Base-by-base conservation (phyloP, 106 monocot genomes). In the Platanthera zijinensis region DNA sequence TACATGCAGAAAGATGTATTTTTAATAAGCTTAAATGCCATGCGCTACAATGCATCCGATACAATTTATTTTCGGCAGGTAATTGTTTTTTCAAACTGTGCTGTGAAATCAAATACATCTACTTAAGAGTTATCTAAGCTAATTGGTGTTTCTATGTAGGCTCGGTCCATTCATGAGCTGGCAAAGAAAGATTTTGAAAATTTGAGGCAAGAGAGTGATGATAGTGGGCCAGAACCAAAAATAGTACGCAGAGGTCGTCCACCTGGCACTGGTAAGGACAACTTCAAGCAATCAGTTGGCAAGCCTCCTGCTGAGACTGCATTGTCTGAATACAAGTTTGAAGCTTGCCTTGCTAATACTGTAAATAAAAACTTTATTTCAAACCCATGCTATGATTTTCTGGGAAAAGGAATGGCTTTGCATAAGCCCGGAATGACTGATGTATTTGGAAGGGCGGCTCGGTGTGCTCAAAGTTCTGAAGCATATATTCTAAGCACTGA, bases 11-110 rank as follows among this genome's bases (percentile, higher is more conserved):
- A 78, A 47, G 95, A 95, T 82, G 86, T 95, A 13, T 92, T 83
- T 62, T 81, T 95, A 77, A 90, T 95, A 50, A 88, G 84, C 83
- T 85, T 85, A 85, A 95, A 95, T 84, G 95, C 95, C 51, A 95
- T 92, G 95, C 78, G 71, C 48, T 95, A 95, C 69, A 95, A 95
- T 85, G 75, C 95, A 50, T 82, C 86, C 48, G 95, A 95, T 52
- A 95, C 95, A 48, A 78, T 95, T 74, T 95, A 92, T 77, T 88
- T 77, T 73, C 88, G 92, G 17, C 95, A 95, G 95, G 95, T 95
- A 84, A 10, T 46, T 47, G 12, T 74, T 61, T 19, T 67, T 0
- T 76, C 0, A 50, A 64, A 46, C 70, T 70, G 70, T 48, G 11
- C 32, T 66, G 25, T 5, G 59, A 59, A 3, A 52, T 52, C 52